phyloP scores from a whole-genome alignment of 2,329 filamentous ascomycete genomes.

The Verticillium nubilum region DNA sequence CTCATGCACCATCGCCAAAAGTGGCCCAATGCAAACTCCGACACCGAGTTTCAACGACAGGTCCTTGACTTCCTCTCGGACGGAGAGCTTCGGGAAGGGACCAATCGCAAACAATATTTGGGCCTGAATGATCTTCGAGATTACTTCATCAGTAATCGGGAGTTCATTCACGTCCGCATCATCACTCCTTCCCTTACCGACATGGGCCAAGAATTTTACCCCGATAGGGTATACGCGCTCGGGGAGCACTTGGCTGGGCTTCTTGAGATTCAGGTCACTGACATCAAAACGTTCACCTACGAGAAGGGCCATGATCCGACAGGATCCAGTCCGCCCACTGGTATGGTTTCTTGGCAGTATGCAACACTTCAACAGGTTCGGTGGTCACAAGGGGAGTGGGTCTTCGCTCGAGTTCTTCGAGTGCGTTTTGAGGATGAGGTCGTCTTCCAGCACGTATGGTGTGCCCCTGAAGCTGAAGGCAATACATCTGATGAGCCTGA shows the following conservation, averaged over 20 bases:
- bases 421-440: not conserved
- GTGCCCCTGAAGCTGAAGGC: not conserved
- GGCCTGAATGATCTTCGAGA: not conserved
- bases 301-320: not conserved
- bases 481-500: not conserved
- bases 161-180: constrained; percentile 2
- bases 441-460: not conserved
- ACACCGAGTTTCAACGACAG: not conserved
- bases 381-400: not conserved
- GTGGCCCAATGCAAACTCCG: not conserved
- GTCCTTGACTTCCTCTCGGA: not conserved
- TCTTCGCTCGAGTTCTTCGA: not conserved
- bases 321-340: not conserved
- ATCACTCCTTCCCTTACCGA: not conserved
- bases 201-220: not conserved
- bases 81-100: not conserved
- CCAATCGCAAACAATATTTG: not conserved
- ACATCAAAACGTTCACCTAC: not conserved
- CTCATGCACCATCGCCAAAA: not conserved
- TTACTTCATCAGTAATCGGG: not conserved
- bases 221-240: not conserved
- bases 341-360: not conserved
- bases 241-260: not conserved
- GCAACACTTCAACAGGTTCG: not conserved
- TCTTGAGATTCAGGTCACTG: not conserved